Evolutionary conservation across 371 early-diverging fungal species (phyloP).

Genomic region (Mortierella sp.): DNA sequence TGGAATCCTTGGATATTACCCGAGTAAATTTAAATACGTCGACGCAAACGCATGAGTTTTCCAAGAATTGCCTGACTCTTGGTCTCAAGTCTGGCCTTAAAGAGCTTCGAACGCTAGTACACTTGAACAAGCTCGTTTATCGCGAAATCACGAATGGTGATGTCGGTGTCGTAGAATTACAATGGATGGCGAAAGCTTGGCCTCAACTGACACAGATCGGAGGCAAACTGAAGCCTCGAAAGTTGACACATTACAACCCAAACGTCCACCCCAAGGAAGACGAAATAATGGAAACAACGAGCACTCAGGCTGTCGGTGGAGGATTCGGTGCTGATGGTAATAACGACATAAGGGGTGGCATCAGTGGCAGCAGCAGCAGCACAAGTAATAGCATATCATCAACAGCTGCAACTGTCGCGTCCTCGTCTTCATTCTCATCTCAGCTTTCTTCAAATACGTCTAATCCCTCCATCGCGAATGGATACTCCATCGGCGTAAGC

Average conservation of each 20-base stretch:
- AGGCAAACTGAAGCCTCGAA: constrained; percentile 26
- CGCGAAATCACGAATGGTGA: constrained; percentile 26
- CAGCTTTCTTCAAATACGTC: not conserved
- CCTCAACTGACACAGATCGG: constrained; percentile 31
- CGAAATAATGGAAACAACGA: not conserved
- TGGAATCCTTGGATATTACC: constrained; percentile 40
- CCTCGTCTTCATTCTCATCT: not conserved
- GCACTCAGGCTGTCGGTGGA: not conserved
- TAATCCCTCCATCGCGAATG: not conserved
- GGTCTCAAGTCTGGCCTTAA: constrained; percentile 23
- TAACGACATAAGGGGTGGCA: not conserved
- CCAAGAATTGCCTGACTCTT: constrained; percentile 23
- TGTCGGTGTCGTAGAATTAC: constrained; percentile 34
- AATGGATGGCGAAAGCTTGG: constrained; percentile 50
- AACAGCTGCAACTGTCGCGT: not conserved
- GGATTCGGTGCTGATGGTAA: no score
- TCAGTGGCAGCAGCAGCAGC: not conserved
- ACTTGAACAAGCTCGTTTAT: constrained; percentile 25
- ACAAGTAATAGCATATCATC: not conserved
- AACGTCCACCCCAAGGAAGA: constrained; percentile 10
- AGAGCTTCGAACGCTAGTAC: constrained; percentile 24
- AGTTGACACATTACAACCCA: constrained; percentile 15
- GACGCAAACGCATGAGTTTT: not conserved
- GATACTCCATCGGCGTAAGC: not conserved
- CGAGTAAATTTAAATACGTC: not conserved